Evolutionary conservation across 257 asterid genomes (phyloP), one percentile per base, ranked within the genome.

Genomic region (Nicotiana noctiflora): DNA sequence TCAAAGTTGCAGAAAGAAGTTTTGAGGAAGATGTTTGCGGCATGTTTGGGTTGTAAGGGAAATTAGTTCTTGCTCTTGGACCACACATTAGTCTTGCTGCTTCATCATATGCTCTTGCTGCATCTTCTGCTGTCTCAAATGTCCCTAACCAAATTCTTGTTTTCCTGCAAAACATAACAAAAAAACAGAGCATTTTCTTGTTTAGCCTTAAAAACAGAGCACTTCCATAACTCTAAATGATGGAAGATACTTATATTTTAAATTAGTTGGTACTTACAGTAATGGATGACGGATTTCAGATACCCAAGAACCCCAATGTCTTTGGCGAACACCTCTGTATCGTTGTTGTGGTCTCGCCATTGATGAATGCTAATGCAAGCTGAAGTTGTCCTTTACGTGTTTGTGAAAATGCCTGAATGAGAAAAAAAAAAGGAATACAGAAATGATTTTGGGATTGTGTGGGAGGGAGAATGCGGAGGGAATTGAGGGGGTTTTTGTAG

Each of bases 301-400:
- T 19, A 93, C 98, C 98, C 98, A 93, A 4, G 98, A 91, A 3
- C 98, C 98, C 98, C 98, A 93, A 59, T 93, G 98, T 75, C 97
- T 90, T 77, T 93, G 98, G 60, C 98, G 91, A 8, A 93, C 98
- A 8, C 98, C 98, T 6, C 98, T 86, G 86, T 84, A 93, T 12
- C 94, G 88, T 60, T 93, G 97, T 64, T 91, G 95, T 8, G 90
- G 89, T 77, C 95, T 83, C 9, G 88, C 92, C 98, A 93, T 61
- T 77, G 40, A 21, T 14, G 9, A 4, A n/a, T 8, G 25, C 19
- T 4, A 49, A 53, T 51, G 55, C 17, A 5, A 15, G 8, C 17
- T 53, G 59, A 53, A 53, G 59, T 15, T 53, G 15, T 53, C n/a
- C 5, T 53, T 53, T 15, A 57, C 44, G 80, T 82, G 80, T 84